phyloP scores from a whole-genome alignment of 2,329 filamentous ascomycete genomes.

The Chaetomium sp. region DNA sequence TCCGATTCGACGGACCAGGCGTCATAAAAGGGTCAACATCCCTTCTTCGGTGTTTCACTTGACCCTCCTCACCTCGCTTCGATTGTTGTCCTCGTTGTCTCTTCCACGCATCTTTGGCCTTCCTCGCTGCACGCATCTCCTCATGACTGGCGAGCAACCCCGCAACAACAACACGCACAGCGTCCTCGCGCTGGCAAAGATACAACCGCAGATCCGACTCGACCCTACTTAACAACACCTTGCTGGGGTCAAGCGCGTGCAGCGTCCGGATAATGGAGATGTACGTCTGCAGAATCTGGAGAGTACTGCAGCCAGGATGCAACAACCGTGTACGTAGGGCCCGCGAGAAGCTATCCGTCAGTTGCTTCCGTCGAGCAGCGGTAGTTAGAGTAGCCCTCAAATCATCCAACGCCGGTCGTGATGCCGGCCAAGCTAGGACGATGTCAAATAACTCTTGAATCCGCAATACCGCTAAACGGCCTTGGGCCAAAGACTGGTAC shows the following conservation, averaged over 20 bases:
- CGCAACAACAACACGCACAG: slow-evolving; percentile 68
- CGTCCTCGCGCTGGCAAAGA: slow-evolving; percentile 66
- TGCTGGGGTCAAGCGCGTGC: slow-evolving; percentile 67
- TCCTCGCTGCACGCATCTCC: slow-evolving; percentile 29
- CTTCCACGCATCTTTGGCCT: slow-evolving; percentile 28
- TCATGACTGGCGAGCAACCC: slow-evolving; percentile 60
- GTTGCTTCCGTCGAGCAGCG: slow-evolving; percentile 58
- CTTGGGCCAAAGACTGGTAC: slow-evolving; percentile 65
- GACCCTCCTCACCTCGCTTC: not conserved
- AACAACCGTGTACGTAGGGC: slow-evolving; percentile 61
- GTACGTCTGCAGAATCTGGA: slow-evolving; percentile 70
- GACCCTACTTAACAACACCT: slow-evolving; percentile 69
- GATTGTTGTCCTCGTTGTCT: slow-evolving; percentile 1
- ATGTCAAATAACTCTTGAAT: slow-evolving; percentile 74
- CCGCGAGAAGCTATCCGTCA: slow-evolving; percentile 63
- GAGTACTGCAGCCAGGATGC: slow-evolving; percentile 68
- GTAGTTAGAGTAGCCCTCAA: slow-evolving; percentile 64
- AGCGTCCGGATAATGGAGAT: slow-evolving; percentile 74
- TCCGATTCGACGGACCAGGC: slow-evolving; percentile 1
- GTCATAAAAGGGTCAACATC: slow-evolving; percentile 10
- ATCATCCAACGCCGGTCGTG: slow-evolving; percentile 66
- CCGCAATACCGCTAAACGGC: slow-evolving; percentile 60
- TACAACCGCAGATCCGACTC: slow-evolving; percentile 69
- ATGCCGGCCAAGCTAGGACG: slow-evolving; percentile 66
- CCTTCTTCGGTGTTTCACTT: not conserved